Evolutionary conservation across 1,139 yeast species (phyloP).

Genomic region (Yamadazyma diddensiae): DNA sequence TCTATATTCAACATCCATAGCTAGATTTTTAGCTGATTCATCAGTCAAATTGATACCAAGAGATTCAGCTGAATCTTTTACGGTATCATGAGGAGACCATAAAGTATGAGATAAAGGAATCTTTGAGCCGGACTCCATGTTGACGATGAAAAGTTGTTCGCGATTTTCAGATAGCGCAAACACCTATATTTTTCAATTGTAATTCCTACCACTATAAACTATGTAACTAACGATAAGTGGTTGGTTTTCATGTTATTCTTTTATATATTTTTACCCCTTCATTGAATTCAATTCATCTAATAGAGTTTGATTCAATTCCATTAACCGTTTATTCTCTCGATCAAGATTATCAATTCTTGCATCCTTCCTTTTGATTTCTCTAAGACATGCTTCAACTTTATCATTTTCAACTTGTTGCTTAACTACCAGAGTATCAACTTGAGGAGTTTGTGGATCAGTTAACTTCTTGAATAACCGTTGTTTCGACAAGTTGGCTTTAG

Average conservation of each 20-base stretch:
- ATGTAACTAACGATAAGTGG: no score
- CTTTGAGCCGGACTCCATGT: constrained; percentile 38
- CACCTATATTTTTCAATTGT: neutral
- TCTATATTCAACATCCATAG: constrained; percentile 98
- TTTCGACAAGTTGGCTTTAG: constrained; percentile 24
- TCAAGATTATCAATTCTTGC: constrained; percentile 23
- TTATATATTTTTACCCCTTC: constrained; percentile 2
- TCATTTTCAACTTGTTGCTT: constrained; percentile 11
- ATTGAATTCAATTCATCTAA: constrained; percentile 16
- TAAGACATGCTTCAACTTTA: constrained; percentile 19
- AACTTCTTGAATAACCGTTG: constrained; percentile 16
- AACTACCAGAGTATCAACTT: constrained; percentile 6
- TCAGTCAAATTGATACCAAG: constrained; percentile 84
- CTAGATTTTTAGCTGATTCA: constrained; percentile 89
- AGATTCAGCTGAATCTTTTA: constrained; percentile 92
- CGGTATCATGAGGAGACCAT: constrained; percentile 98
- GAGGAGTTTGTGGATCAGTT: neutral
- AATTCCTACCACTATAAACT: neutral
- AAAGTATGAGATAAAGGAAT: constrained; percentile 77
- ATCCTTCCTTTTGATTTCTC: constrained; percentile 24
- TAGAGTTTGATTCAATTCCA: constrained; percentile 34
- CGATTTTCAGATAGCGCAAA: constrained; percentile 1
- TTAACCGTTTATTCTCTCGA: constrained; percentile 29
- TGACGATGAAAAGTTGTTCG: constrained; percentile 3
- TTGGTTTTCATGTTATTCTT: neutral